A percentile compares a stretch with the other conserved stretches of the same genome.
phyloP scores from a whole-genome alignment of 306 rosid species.

The Vachellia collinsii region DNA sequence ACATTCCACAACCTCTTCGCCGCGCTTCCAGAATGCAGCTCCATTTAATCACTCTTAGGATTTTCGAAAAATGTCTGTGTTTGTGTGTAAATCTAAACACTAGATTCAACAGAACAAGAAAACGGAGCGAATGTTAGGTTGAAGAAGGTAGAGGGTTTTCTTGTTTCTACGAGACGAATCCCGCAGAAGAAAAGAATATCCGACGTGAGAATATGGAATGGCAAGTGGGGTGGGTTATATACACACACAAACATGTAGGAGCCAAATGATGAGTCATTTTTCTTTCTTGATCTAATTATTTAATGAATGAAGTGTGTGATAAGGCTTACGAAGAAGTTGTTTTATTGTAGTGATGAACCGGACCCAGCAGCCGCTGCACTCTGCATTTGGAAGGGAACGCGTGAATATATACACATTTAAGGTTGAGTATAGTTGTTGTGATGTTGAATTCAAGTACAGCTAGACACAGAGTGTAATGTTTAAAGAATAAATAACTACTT shows the following conservation, averaged over 20 bases:
- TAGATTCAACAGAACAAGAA: neutral
- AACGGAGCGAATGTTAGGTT: neutral
- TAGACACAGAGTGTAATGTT: conserved; percentile 5
- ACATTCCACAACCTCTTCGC: conserved; percentile 57
- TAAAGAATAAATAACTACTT: neutral
- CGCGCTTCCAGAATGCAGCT: conserved; percentile 24
- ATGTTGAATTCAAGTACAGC: conserved; percentile 31
- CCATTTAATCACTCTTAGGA: conserved; percentile 27
- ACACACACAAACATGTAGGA: neutral
- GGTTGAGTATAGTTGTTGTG: neutral
- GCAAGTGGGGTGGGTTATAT: conserved; percentile 28
- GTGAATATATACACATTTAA: neutral
- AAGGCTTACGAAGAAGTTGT: neutral
- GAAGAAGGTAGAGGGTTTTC: conserved; percentile 40
- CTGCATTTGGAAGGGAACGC: neutral
- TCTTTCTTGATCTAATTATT: neutral
- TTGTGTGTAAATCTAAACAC: neutral
- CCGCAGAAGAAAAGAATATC: conserved; percentile 53
- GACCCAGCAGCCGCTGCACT: neutral
- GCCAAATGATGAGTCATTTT: neutral
- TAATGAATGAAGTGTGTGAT: neutral
- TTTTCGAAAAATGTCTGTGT: neutral
- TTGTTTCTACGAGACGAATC: conserved; percentile 55
- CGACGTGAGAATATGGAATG: conserved; percentile 9
- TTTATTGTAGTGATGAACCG: neutral